A percentile compares a stretch with the other conserved stretches of the same genome.
Evolutionary conservation across 2,329 filamentous ascomycete species (phyloP).

Genomic region (Paecilomyces sp.): DNA sequence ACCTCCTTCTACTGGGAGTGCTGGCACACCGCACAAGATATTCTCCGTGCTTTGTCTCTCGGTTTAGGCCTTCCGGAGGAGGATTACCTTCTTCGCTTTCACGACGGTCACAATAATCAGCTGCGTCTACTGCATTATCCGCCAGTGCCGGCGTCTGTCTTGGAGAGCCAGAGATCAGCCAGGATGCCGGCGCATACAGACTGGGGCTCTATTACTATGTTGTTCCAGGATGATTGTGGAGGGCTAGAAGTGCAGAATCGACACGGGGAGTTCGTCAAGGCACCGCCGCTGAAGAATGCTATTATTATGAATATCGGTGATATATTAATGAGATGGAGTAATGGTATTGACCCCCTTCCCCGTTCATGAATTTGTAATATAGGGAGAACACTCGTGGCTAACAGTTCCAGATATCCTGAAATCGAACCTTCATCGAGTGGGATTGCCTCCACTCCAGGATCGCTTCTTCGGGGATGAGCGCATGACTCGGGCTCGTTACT

Average conservation of each 20-base stretch:
- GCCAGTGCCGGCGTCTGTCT: conserved; percentile 33
- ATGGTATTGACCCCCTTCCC: conserved; percentile 17
- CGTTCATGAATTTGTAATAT: no score
- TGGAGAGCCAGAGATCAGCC: conserved; percentile 35
- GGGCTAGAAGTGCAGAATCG: conserved; percentile 35
- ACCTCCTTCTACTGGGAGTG: conserved; percentile 34
- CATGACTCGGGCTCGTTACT: conserved; percentile 19
- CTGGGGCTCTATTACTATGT: conserved; percentile 43
- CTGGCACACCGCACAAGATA: conserved; percentile 30
- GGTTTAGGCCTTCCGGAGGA: conserved; percentile 39
- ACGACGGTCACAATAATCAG: conserved; percentile 51
- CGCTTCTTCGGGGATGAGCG: conserved; percentile 23
- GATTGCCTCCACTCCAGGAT: conserved; percentile 27
- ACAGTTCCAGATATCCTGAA: conserved; percentile 31
- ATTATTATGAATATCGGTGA: conserved; percentile 38
- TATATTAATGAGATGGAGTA: conserved; percentile 35
- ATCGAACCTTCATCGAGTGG: conserved; percentile 43
- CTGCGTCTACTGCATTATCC: conserved; percentile 55
- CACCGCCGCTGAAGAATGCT: conserved; percentile 21
- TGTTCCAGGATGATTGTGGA: conserved; percentile 44
- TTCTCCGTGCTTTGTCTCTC: conserved; percentile 38
- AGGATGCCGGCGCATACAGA: conserved; percentile 47
- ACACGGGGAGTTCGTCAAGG: conserved; percentile 26
- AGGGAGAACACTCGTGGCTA: neutral
- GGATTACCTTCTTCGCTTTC: conserved; percentile 35